Conservation (phyloP, 192 early-diverging fungal species). For the Gamsiella multidivaricata region DNA sequence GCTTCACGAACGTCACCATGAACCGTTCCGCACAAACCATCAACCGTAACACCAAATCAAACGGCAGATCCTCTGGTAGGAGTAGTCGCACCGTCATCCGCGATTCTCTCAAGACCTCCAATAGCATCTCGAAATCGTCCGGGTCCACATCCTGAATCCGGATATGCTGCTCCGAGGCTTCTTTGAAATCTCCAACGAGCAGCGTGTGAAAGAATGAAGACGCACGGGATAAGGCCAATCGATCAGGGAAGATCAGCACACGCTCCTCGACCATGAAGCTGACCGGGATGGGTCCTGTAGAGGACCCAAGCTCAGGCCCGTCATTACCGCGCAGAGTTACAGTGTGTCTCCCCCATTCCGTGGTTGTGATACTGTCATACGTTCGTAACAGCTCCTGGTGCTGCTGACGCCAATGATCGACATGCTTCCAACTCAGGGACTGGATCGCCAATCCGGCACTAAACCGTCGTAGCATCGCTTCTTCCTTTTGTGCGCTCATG, state of each 20-base stretch:
- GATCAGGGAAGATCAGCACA: slow-evolving; percentile 20
- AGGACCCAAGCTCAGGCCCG: not conserved
- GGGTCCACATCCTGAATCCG: slow-evolving; percentile 22
- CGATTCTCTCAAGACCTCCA: slow-evolving; percentile 31
- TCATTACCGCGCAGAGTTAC: not conserved
- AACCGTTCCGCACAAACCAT: slow-evolving; percentile 39
- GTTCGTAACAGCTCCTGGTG: slow-evolving; percentile 8
- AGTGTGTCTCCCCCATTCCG: slow-evolving; percentile 24
- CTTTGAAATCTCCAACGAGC: slow-evolving; percentile 20
- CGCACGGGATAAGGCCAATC: slow-evolving; percentile 6
- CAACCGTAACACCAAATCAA: slow-evolving; percentile 27
- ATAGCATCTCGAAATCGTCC: slow-evolving; percentile 27
- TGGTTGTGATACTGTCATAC: slow-evolving; percentile 12
- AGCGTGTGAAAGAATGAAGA: slow-evolving; percentile 31
- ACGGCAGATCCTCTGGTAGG: slow-evolving; percentile 33
- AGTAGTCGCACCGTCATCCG: slow-evolving; percentile 15
- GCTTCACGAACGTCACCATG: slow-evolving; percentile 25
- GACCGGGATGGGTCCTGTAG: not conserved
- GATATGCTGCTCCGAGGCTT: slow-evolving; percentile 28
- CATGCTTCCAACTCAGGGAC: slow-evolving; percentile 27
- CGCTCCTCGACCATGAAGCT: slow-evolving; percentile 26
- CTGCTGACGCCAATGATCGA: slow-evolving; percentile 21
- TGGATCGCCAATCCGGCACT: slow-evolving; percentile 48
- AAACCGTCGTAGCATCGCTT: slow-evolving; percentile 25
- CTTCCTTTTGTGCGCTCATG: slow-evolving; percentile 11